A percentile compares a stretch with the other conserved stretches of the same genome.
Evolutionary conservation across 2,329 filamentous ascomycete genomes (phyloP).

Genomic region (Emmonsia crescens): DNA sequence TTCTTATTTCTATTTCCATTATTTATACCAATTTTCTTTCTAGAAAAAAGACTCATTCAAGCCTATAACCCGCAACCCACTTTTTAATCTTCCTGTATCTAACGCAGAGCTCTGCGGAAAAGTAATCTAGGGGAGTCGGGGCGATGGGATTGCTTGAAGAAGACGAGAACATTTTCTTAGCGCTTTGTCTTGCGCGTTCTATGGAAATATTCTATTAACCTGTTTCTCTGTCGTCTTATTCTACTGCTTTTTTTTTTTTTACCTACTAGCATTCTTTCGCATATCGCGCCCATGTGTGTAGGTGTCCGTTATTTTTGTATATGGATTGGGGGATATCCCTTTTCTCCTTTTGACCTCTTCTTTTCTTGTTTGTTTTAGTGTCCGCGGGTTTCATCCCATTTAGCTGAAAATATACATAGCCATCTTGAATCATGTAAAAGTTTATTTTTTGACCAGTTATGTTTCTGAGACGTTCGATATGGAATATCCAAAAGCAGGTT

Average conservation of each 20-base stretch:
- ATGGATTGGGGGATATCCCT: background rate
- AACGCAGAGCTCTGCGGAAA: background rate
- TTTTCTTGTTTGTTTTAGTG: background rate
- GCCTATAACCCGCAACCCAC: background rate
- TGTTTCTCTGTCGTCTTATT: background rate
- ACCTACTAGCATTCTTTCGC: background rate
- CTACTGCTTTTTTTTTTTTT: background rate
- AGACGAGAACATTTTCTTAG: background rate
- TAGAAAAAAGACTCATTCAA: background rate
- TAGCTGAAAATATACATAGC: background rate
- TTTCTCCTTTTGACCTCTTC: too few relatives aligned
- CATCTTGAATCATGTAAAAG: background rate
- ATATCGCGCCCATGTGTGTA: background rate
- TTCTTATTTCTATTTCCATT: background rate
- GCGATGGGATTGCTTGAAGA: background rate
- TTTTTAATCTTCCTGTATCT: background rate
- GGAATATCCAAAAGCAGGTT: background rate
- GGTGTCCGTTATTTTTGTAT: background rate
- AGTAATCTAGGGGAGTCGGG: background rate
- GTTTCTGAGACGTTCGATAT: background rate
- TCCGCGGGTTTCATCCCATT: background rate
- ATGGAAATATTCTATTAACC: background rate
- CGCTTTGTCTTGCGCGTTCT: background rate
- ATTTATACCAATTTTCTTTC: background rate
- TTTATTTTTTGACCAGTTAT: background rate